These are phyloP conservation scores for Stagonosporopsis rhizophila DNA, from an alignment of 2,329 filamentous ascomycete genomes.

Conservation along the genomic window DNA sequence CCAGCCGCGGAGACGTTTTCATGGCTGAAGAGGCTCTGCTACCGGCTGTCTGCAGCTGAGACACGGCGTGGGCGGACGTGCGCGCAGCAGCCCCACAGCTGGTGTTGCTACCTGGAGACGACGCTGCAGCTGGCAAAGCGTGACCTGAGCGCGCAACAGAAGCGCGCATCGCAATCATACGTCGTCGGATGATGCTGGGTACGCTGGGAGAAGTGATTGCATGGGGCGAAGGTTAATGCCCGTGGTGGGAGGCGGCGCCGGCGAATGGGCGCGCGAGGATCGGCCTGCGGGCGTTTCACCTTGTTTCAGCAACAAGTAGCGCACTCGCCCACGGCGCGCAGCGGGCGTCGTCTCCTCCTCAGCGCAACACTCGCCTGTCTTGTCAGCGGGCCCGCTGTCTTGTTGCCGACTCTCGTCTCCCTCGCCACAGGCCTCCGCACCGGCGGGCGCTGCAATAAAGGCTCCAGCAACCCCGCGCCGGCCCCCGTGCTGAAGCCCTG, in stretches of 20 bases:
- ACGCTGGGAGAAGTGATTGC: slow-evolving; percentile 3
- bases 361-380: slow-evolving; percentile 13
- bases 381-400: slow-evolving; percentile 11
- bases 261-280: slow-evolving; percentile 8
- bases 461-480: slow-evolving; percentile 8
- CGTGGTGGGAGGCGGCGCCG: not conserved
- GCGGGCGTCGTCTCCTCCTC: slow-evolving; percentile 6
- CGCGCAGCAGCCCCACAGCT: not conserved
- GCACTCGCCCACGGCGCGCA: slow-evolving; percentile 11
- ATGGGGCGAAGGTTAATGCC: not conserved
- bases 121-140: not conserved
- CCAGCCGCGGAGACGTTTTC: not conserved
- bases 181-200: slow-evolving; percentile 2
- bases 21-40: slow-evolving; percentile 10
- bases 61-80: not conserved
- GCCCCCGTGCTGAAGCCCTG: slow-evolving; percentile 9
- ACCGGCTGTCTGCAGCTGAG: slow-evolving; percentile 12
- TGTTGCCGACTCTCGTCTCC: slow-evolving; percentile 12
- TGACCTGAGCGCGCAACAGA: not conserved
- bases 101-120: not conserved
- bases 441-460: slow-evolving; percentile 14
- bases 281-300: slow-evolving; percentile 4
- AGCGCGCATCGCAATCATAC: slow-evolving; percentile 13
- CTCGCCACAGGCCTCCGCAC: slow-evolving; percentile 7
- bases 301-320: slow-evolving; percentile 9